Evolutionary conservation across 495 filamentous ascomycete genomes (phyloP).

Genomic region (Aspergillus campestris): DNA sequence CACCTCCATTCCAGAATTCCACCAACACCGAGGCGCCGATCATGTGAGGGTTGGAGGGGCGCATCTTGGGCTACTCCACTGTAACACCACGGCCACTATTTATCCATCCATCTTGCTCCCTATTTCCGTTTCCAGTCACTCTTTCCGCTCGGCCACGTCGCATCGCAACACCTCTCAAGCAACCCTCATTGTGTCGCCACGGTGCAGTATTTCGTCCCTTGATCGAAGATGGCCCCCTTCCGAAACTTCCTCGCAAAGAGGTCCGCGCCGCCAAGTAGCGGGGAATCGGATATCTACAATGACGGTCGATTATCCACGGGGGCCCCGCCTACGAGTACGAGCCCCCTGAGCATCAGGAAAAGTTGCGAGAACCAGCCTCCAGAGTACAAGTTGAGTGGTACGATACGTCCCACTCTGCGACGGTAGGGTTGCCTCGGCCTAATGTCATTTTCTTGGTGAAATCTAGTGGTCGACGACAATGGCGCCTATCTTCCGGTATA

Average conservation of each 20-base stretch:
- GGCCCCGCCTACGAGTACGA: constrained; percentile 13
- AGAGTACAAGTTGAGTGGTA: constrained; percentile 82
- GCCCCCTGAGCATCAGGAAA: constrained; percentile 53
- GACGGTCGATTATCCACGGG: constrained; percentile 44
- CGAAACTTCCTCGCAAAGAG: constrained; percentile 65
- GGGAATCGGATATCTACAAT: constrained; percentile 30
- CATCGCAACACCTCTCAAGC: not conserved
- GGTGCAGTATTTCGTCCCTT: not conserved
- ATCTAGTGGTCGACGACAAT: constrained; percentile 86
- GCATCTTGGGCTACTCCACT: constrained; percentile 5
- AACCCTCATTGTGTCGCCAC: not conserved
- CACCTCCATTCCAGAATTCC: constrained; percentile 12
- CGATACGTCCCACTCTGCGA: constrained; percentile 11
- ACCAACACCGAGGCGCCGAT: constrained; percentile 16
- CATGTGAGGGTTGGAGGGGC: constrained; percentile 17
- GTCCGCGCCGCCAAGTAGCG: constrained; percentile 37
- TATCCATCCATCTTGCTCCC: not conserved
- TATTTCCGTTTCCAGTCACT: not conserved
- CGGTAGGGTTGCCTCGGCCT: too few species aligned
- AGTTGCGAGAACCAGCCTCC: constrained; percentile 49
- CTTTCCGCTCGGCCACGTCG: not conserved
- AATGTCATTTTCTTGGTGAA: not conserved
- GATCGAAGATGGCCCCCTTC: constrained; percentile 55
- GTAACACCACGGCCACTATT: not conserved
- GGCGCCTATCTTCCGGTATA: constrained; percentile 91